Evolutionary conservation across 1,284 basidiomycete species (phyloP).

Genomic region (Phlebopus sp.): DNA sequence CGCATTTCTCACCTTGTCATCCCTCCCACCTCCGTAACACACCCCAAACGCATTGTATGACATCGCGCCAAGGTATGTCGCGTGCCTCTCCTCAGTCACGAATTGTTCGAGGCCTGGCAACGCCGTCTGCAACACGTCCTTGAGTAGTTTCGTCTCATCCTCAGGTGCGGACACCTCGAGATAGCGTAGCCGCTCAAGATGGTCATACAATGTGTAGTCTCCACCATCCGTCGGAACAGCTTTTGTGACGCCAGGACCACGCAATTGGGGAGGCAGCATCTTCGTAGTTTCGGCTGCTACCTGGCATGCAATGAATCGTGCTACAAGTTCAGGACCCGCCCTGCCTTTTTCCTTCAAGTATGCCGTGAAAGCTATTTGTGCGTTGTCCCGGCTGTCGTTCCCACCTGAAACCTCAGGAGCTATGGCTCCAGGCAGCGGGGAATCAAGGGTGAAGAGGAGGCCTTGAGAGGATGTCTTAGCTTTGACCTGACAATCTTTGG

Average conservation of each 20-base stretch:
- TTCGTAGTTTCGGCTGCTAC: conserved; percentile 64
- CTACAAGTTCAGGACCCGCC: conserved; percentile 55
- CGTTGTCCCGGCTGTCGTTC: conserved; percentile 47
- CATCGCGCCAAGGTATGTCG: conserved; percentile 65
- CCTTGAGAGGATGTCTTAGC: conserved; percentile 59
- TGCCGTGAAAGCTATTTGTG: conserved; percentile 56
- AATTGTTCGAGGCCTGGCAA: conserved; percentile 71
- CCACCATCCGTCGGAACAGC: conserved; percentile 48
- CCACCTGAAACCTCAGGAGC: conserved; percentile 34
- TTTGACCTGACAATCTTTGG: conserved; percentile 57
- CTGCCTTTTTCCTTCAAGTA: conserved; percentile 50
- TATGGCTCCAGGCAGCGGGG: conserved; percentile 55
- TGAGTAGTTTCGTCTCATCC: conserved; percentile 53
- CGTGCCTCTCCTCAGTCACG: conserved; percentile 60
- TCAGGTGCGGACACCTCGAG: conserved; percentile 50
- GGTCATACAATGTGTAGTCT: conserved; percentile 67
- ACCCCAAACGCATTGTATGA: conserved; percentile 74
- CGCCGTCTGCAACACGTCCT: conserved; percentile 54
- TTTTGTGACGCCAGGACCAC: conserved; percentile 30
- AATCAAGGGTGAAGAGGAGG: conserved; percentile 67
- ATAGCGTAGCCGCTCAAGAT: conserved; percentile 69
- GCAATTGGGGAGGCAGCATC: conserved; percentile 35
- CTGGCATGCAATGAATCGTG: conserved; percentile 69
- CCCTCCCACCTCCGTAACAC: conserved; percentile 58
- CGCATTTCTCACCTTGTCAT: conserved; percentile 54